Base-by-base conservation (phyloP, 306 rosid genomes). In the Prunus davidiana region DNA sequence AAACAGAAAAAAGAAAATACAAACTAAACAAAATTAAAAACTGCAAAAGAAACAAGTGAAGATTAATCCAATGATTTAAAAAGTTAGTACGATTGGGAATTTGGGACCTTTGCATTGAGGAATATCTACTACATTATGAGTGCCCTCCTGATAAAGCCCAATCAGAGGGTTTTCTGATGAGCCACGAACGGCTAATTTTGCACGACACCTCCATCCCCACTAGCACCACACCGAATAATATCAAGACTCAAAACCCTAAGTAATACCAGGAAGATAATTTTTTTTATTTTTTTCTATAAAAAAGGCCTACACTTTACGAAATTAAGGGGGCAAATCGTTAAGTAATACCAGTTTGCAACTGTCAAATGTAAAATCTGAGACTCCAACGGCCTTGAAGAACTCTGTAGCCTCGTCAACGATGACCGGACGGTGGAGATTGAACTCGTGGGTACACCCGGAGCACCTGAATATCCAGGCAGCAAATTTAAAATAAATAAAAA, bases 121-220 rank as follows among this genome's bases (percentile, higher is more conserved):
- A 80, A 94, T 94, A 83, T 94, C 93, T 46, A 90, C 84, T 61
- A 93, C 91, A 55, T 87, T 90, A 80, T 94, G 98, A 82, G 97
- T 90, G 47, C 98, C 97, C 84, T 94, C 96, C 78, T 91, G 89
- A 75, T 91, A 91, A 22, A 94, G 93, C 32, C 97, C 98, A 71
- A 91, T 82, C 73, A 87, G 84, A 81, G 98, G 98, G 56, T 79
- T 66, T 14, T 64, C 70, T 2, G 91, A 46, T 13, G 93, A 86
- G 74, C 97, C 98, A 18, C 98, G 97, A 69, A 94, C 96, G 0
- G 95, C 98, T 77, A 94, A 75, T 77, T 94, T 94, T 43, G 97
- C 98, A 1, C 98, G 96, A 85, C 98, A 91, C 82, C 98, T 86
- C 98, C 98, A 94, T 69, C 88, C 92, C 93, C 96, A 92, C 98